phyloP scores from a whole-genome alignment of 2,329 filamentous ascomycete species.

The Myriosclerotinia duriaeana region DNA sequence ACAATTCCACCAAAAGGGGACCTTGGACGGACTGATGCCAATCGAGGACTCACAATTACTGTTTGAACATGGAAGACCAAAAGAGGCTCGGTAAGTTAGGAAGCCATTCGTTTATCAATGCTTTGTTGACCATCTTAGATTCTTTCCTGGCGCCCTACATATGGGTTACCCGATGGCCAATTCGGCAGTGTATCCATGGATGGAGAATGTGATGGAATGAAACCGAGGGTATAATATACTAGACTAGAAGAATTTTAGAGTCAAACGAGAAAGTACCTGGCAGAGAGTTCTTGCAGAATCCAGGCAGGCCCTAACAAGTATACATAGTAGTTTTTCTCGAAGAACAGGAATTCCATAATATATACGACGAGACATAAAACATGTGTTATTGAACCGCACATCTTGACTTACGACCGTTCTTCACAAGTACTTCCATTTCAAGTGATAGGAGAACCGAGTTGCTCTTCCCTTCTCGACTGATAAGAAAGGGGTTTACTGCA shows the following conservation, averaged over 20 bases:
- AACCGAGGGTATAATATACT: neutral
- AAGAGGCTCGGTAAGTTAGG: slow-evolving; percentile 56
- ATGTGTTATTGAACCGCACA: no score
- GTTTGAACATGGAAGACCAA: slow-evolving; percentile 63
- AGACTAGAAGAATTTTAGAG: neutral
- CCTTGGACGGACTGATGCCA: slow-evolving; percentile 63
- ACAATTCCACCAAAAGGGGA: slow-evolving; percentile 47
- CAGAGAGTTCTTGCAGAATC: neutral
- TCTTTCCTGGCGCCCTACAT: slow-evolving; percentile 60
- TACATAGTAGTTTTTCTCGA: no score
- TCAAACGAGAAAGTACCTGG: no score
- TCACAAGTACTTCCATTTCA: no score
- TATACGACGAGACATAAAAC: no score
- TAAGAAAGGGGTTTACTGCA: no score
- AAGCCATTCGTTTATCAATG: neutral
- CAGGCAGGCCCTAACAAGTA: neutral
- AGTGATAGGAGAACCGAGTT: no score
- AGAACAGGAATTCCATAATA: no score
- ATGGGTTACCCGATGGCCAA: slow-evolving; percentile 68
- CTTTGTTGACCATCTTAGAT: slow-evolving; percentile 34
- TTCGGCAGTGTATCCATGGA: slow-evolving; percentile 58
- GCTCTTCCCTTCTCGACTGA: no score
- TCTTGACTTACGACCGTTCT: no score
- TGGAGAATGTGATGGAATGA: slow-evolving; percentile 51
- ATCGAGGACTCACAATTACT: slow-evolving; percentile 66